These are phyloP conservation scores for Termitomyces sp. DNA, from an alignment of 768 basidiomycete species.

Conservation along the genomic window DNA sequence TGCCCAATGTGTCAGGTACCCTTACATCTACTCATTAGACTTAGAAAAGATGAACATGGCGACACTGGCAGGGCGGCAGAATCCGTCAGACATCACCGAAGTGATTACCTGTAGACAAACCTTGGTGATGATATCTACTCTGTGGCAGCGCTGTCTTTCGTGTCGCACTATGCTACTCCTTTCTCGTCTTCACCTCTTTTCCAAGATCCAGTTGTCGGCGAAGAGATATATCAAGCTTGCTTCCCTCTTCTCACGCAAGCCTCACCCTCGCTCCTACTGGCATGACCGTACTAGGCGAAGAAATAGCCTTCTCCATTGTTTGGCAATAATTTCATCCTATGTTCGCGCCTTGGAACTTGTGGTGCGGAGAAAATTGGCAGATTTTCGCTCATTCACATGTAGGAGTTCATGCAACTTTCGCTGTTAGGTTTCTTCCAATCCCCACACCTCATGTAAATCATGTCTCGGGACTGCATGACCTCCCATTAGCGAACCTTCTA, in stretches of 20 bases:
- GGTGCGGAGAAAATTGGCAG: too few species aligned
- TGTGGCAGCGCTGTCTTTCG: neutral
- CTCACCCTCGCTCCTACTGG: neutral
- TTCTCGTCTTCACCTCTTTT: neutral
- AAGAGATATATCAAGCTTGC: neutral
- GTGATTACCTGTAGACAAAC: neutral
- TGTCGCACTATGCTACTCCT: neutral
- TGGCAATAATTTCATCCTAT: neutral
- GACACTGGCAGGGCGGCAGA: too few species aligned
- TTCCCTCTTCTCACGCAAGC: neutral
- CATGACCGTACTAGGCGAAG: neutral
- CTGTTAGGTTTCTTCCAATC: neutral
- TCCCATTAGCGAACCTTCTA: neutral
- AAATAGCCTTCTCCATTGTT: neutral
- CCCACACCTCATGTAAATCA: neutral
- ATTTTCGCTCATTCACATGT: neutral
- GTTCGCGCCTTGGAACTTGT: too few species aligned
- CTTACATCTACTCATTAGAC: too few species aligned
- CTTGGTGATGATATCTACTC: neutral
- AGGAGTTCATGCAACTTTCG: neutral
- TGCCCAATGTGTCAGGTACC: too few species aligned
- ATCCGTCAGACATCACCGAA: neutral
- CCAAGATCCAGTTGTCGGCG: neutral
- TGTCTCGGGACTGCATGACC: neutral
- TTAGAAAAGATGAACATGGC: neutral